Percentiles rank a stretch among this genome's conserved stretches.
Evolutionary conservation across 495 filamentous ascomycete genomes (phyloP).

Genomic region (Cladorrhinum samala): DNA sequence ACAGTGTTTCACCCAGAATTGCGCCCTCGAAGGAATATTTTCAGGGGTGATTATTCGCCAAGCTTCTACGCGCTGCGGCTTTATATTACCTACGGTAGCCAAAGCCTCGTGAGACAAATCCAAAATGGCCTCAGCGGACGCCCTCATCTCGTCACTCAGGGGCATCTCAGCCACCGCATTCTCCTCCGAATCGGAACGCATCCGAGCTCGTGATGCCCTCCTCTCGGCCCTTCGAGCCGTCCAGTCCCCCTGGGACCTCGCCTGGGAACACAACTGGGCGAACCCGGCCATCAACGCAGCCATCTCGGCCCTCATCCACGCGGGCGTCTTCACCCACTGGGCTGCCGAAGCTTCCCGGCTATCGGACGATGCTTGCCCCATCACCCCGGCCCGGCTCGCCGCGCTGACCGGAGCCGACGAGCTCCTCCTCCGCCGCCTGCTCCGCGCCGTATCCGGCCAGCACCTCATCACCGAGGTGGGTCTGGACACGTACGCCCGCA

Average conservation of each 20-base stretch:
- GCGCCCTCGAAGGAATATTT: no score
- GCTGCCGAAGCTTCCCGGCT: slow-evolving; percentile 13
- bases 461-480: neutral
- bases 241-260: slow-evolving; percentile 9
- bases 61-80: no score
- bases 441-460: slow-evolving; percentile 8
- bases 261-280: slow-evolving; percentile 10
- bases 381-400: slow-evolving; percentile 16
- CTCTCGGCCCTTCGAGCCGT: slow-evolving; percentile 1
- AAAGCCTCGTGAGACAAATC: neutral
- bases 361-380: no score
- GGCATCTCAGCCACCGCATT: neutral
- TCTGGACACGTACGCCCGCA: slow-evolving; percentile 8
- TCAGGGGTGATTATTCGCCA: no score
- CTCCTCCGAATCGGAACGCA: slow-evolving; percentile 3
- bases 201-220: slow-evolving; percentile 3
- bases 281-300: neutral
- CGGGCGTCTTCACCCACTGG: slow-evolving; percentile 26
- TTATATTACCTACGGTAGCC: no score
- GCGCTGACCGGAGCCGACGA: slow-evolving; percentile 16
- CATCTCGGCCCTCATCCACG: slow-evolving; percentile 24
- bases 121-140: slow-evolving; percentile 3
- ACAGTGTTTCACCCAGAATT: no score
- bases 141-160: slow-evolving; percentile 1
- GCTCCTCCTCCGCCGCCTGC: slow-evolving; percentile 3